Evolutionary conservation across 75 land plant genomes (phyloP).

Genomic region (Chamaecyparis obtusa): DNA sequence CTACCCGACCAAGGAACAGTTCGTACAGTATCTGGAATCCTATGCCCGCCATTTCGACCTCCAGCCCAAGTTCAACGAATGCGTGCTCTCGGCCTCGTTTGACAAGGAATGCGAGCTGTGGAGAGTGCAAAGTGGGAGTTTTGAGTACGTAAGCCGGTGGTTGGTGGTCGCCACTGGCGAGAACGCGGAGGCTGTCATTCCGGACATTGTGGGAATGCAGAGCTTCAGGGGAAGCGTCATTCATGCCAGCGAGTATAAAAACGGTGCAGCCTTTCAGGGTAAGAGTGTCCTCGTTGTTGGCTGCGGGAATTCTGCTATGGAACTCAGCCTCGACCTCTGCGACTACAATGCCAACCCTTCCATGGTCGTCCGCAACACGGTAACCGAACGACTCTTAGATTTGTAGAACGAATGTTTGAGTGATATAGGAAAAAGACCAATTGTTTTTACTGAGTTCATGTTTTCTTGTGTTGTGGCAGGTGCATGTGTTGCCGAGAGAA

Average conservation of each 20-base stretch:
- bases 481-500: slow-evolving; percentile 73
- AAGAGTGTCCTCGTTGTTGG: slow-evolving; percentile 77
- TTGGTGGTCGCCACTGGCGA: slow-evolving; percentile 84
- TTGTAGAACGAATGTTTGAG: too few relatives aligned
- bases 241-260: slow-evolving; percentile 64
- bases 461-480: too few relatives aligned
- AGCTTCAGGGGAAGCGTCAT: slow-evolving; percentile 37
- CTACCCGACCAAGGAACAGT: slow-evolving; percentile 26
- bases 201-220: slow-evolving; percentile 38
- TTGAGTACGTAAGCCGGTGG: slow-evolving; percentile 49
- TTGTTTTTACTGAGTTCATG: too few relatives aligned
- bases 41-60: slow-evolving; percentile 29
- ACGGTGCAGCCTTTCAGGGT: slow-evolving; percentile 26
- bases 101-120: slow-evolving; percentile 14
- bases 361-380: slow-evolving; percentile 65
- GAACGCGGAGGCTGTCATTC: slow-evolving; percentile 64
- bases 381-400: slow-evolving; percentile 23
- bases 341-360: slow-evolving; percentile 52
- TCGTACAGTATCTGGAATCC: slow-evolving; percentile 23
- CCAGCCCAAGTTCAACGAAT: slow-evolving; percentile 14
- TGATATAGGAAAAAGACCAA: too few relatives aligned
- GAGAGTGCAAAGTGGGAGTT: not conserved
- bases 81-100: slow-evolving; percentile 14
- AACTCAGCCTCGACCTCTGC: slow-evolving; percentile 74
- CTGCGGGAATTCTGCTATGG: slow-evolving; percentile 88